These are phyloP conservation scores for Penicillium riverlandense DNA, from an alignment of 495 filamentous ascomycete genomes.

Conservation along the genomic window DNA sequence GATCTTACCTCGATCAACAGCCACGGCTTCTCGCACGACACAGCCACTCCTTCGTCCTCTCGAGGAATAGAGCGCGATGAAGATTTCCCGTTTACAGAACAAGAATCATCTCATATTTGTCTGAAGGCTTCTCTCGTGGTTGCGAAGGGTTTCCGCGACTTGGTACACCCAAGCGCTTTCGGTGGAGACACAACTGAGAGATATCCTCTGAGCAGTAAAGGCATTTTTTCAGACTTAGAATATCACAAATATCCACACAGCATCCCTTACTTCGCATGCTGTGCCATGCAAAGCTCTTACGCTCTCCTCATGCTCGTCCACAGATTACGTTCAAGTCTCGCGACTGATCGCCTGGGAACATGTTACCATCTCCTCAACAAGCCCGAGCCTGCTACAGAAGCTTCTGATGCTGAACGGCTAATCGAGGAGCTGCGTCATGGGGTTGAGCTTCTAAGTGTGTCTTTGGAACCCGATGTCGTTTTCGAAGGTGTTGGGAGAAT, in stretches of 20 bases:
- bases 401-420: constrained; percentile 27
- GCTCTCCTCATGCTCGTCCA: constrained; percentile 39
- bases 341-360: constrained; percentile 5
- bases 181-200: constrained; percentile 1
- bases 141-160: constrained; percentile 29
- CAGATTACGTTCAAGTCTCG: constrained; percentile 21
- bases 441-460: constrained; percentile 29
- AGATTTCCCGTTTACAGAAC: constrained; percentile 35
- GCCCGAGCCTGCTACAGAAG: constrained; percentile 20
- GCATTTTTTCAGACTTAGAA: neutral
- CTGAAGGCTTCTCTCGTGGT: constrained; percentile 37
- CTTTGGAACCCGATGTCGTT: constrained; percentile 20
- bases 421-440: constrained; percentile 37
- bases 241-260: constrained; percentile 26
- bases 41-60: constrained; percentile 4
- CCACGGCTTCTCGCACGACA: neutral
- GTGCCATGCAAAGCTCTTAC: constrained; percentile 47
- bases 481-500: constrained; percentile 17
- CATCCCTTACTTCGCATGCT: constrained; percentile 45
- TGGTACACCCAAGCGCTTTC: constrained; percentile 30
- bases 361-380: constrained; percentile 16
- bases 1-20: constrained; percentile 35
- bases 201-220: neutral
- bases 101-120: constrained; percentile 41
- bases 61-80: constrained; percentile 6